These are phyloP conservation scores for Geotrichum phurueaensis DNA, from an alignment of 1,139 yeast genomes.

Conservation along the genomic window DNA sequence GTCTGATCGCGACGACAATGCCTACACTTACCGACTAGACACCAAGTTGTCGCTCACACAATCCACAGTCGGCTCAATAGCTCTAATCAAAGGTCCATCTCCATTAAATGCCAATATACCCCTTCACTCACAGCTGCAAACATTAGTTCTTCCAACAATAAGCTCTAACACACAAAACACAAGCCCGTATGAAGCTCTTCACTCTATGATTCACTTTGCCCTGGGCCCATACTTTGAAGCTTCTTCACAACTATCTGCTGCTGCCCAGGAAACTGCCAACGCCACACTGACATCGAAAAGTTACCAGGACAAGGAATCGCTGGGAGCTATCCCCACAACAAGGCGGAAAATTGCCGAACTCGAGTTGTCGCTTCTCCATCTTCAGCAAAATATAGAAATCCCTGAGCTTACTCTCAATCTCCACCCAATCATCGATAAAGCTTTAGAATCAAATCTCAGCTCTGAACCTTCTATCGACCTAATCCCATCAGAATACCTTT, in stretches of 20 bases:
- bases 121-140: constrained; percentile 42
- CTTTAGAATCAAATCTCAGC: constrained; percentile 33
- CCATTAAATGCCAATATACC: constrained; percentile 29
- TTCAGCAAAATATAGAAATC: constrained; percentile 61
- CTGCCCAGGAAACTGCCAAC: constrained; percentile 17
- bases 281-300: constrained; percentile 5
- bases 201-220: constrained; percentile 51
- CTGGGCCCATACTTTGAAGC: constrained; percentile 50
- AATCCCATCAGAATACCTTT: constrained; percentile 36
- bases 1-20: background rate
- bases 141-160: constrained; percentile 28
- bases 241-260: constrained; percentile 27
- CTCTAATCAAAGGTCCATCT: constrained; percentile 45
- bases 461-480: constrained; percentile 26
- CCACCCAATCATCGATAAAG: constrained; percentile 49
- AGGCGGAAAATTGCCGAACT: constrained; percentile 59
- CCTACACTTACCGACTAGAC: constrained; percentile 15
- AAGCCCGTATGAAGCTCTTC: constrained; percentile 49
- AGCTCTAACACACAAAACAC: constrained; percentile 14
- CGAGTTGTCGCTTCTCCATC: constrained; percentile 58
- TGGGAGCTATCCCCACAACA: constrained; percentile 26
- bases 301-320: constrained; percentile 19
- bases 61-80: constrained; percentile 29
- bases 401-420: constrained; percentile 54
- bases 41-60: constrained; percentile 15